phyloP scores from a whole-genome alignment of 495 filamentous ascomycete genomes.

The Penicillium dipodomyicola region DNA sequence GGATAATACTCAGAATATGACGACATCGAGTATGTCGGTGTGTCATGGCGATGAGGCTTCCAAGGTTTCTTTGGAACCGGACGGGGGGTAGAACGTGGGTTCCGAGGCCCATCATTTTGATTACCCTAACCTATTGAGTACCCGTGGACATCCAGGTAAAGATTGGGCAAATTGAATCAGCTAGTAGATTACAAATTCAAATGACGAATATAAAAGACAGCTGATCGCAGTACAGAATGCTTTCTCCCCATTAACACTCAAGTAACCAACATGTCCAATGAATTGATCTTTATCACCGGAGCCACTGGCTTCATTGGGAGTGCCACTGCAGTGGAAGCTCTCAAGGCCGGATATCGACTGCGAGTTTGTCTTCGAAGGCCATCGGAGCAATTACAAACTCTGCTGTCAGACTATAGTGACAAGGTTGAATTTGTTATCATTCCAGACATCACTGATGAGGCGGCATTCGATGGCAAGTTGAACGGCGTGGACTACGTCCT shows the following conservation, averaged over 20 bases:
- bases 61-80: neutral
- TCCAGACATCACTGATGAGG: slow-evolving; percentile 32
- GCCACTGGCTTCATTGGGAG: slow-evolving; percentile 45
- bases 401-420: slow-evolving; percentile 18
- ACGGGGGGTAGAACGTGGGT: too few relatives aligned
- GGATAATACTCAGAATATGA: neutral
- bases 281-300: slow-evolving; percentile 47
- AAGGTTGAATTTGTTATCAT: slow-evolving; percentile 31
- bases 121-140: too few relatives aligned
- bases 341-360: slow-evolving; percentile 39
- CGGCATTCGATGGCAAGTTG: slow-evolving; percentile 30
- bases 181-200: neutral
- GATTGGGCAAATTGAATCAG: neutral
- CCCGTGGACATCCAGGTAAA: too few relatives aligned
- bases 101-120: too few relatives aligned
- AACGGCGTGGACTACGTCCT: slow-evolving; percentile 39
- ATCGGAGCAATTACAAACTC: slow-evolving; percentile 19
- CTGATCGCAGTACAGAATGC: neutral
- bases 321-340: slow-evolving; percentile 36
- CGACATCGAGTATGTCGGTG: neutral
- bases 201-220: neutral
- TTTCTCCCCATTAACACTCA: neutral
- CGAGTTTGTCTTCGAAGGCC: slow-evolving; percentile 37
- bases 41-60: neutral
- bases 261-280: slow-evolving; percentile 18